A percentile compares a stretch with the other conserved stretches of the same genome.
Conservation (phyloP, 2,329 filamentous ascomycete genomes). For the Colletotrichum scovillei region DNA sequence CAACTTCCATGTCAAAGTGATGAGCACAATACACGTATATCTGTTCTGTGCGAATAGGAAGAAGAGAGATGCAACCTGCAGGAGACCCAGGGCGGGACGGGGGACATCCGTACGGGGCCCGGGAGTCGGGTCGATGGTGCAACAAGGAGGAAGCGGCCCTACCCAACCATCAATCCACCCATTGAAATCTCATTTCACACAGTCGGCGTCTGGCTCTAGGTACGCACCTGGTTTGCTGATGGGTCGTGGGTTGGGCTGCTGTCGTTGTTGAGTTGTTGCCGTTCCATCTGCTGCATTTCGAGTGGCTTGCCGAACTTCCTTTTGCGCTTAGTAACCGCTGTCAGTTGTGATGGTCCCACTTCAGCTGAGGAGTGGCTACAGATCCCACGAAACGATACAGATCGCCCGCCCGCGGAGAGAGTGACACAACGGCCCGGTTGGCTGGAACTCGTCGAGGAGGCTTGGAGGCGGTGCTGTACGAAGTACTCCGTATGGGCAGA, state of each 20-base stretch:
- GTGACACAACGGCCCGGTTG: neutral
- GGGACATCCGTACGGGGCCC: constrained; percentile 10
- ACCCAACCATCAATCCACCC: neutral
- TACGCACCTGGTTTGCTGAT: neutral
- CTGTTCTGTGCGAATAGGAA: neutral
- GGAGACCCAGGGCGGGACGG: neutral
- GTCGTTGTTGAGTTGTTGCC: neutral
- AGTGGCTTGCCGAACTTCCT: constrained; percentile 7
- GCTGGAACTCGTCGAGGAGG: neutral
- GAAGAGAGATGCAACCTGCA: neutral
- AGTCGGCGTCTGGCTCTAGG: neutral
- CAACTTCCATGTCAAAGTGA: neutral
- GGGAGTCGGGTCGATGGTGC: neutral
- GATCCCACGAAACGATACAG: neutral
- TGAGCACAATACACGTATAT: neutral
- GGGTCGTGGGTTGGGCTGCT: too few relatives aligned
- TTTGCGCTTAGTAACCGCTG: neutral
- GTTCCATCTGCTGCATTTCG: neutral
- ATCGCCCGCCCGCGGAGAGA: neutral
- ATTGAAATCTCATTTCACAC: neutral
- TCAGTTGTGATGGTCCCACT: neutral
- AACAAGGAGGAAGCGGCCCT: constrained; percentile 3
- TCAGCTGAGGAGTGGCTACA: constrained; percentile 23
- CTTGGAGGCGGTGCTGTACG: constrained; percentile 14
- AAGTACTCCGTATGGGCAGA: too few relatives aligned